Conservation (phyloP, 345 rosid species). For the Linum usitatissimum region DNA sequence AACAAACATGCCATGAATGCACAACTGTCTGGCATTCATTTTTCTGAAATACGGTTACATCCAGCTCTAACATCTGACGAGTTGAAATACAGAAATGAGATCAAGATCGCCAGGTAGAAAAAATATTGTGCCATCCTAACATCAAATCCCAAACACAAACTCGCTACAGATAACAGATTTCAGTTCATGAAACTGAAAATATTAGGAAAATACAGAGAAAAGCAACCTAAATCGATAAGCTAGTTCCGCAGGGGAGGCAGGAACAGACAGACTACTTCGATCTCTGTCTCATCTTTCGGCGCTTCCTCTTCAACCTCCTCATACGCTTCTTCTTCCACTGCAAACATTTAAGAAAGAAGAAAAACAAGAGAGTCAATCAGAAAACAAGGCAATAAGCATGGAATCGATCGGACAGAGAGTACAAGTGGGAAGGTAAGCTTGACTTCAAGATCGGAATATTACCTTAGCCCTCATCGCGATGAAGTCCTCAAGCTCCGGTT, state of each 20-base stretch:
- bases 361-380: neutral
- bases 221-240: neutral
- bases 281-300: slow-evolving; percentile 99
- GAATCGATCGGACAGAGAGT: no score
- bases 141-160: neutral
- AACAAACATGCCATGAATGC: no score
- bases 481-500: neutral
- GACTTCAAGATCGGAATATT: neutral
- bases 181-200: neutral
- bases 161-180: neutral
- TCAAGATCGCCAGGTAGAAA: no score
- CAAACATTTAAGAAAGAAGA: neutral
- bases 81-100: no score
- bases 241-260: neutral
- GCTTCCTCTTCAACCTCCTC: slow-evolving; percentile 99
- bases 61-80: no score
- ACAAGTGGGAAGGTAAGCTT: neutral
- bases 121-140: neutral
- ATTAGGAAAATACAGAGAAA: neutral
- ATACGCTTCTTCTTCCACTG: slow-evolving; percentile 99
- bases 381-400: neutral
- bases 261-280: slow-evolving; percentile 48
- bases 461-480: slow-evolving; percentile 88
- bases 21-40: no score
- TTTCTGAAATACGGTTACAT: no score